Percentiles rank a stretch among this genome's conserved stretches.
Conservation (phyloP, 2,329 filamentous ascomycete genomes). For the Fusarium secorum region DNA sequence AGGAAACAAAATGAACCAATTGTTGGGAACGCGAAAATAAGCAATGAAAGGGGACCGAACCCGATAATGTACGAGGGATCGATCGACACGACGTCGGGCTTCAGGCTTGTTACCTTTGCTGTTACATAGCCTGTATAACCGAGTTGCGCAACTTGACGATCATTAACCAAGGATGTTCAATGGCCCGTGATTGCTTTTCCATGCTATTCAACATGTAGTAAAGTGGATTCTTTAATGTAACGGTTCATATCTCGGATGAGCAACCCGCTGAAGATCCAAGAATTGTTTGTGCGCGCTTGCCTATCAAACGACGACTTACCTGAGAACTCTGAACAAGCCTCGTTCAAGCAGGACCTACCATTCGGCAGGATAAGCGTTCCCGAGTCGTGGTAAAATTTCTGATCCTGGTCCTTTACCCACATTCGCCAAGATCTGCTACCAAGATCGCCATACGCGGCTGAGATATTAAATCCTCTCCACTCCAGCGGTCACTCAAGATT, state of each 20-base stretch:
- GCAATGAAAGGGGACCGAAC: not conserved
- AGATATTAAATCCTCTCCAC: not conserved
- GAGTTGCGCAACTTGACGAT: not conserved
- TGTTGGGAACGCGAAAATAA: conserved; percentile 2
- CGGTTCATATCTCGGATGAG: not conserved
- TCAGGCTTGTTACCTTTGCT: too few relatives aligned
- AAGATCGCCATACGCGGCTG: not conserved
- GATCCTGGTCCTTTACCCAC: not conserved
- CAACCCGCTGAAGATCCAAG: not conserved
- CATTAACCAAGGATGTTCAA: conserved; percentile 3
- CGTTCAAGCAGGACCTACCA: too few relatives aligned
- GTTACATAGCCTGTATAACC: not conserved
- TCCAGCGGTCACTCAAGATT: not conserved
- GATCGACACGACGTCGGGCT: too few relatives aligned
- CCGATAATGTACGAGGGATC: not conserved
- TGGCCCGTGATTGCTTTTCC: conserved; percentile 7
- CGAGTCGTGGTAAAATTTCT: not conserved
- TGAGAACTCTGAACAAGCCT: not conserved
- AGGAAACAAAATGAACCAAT: conserved; percentile 8
- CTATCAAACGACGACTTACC: not conserved
- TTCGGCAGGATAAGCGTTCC: not conserved
- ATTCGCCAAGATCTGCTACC: not conserved
- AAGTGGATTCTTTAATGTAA: not conserved
- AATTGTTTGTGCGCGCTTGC: not conserved
- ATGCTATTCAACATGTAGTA: not conserved